Conservation (phyloP, 805 yeast genomes). For the Blastobotrys peoriensis region DNA sequence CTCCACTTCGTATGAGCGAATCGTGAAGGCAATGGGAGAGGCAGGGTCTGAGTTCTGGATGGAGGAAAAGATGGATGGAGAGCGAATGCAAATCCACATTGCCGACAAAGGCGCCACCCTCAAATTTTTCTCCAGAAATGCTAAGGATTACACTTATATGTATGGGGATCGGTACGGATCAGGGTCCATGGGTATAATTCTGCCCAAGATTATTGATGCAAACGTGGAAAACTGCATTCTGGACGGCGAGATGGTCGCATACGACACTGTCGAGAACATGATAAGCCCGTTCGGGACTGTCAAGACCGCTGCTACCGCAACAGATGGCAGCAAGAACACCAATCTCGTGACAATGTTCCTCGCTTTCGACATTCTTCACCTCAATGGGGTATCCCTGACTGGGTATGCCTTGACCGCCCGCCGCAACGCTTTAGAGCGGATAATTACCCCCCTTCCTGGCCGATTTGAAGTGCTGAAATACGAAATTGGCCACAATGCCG, state of each 20-base stretch:
- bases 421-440: conserved; percentile 42
- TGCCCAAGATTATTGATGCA: conserved; percentile 34
- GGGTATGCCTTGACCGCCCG: conserved; percentile 50
- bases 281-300: conserved; percentile 78
- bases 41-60: conserved; percentile 47
- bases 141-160: conserved; percentile 63
- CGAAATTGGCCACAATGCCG: conserved; percentile 37
- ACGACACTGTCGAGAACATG: conserved; percentile 47
- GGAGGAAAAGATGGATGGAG: conserved; percentile 94
- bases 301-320: conserved; percentile 50
- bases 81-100: conserved; percentile 75
- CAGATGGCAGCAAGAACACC: not conserved
- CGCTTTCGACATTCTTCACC: conserved; percentile 65
- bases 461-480: conserved; percentile 26
- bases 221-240: conserved; percentile 40
- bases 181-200: conserved; percentile 52
- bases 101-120: conserved; percentile 38
- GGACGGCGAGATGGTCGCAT: conserved; percentile 94
- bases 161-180: conserved; percentile 48
- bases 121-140: conserved; percentile 57
- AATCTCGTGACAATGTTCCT: conserved; percentile 30
- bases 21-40: conserved; percentile 42
- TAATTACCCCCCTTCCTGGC: conserved; percentile 38
- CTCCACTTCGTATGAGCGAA: conserved; percentile 42
- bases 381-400: conserved; percentile 62